Percentiles rank a stretch among this genome's conserved stretches.
These are phyloP conservation scores for Wolfiporia cocos DNA, from an alignment of 1,284 basidiomycete genomes.

Conservation along the genomic window DNA sequence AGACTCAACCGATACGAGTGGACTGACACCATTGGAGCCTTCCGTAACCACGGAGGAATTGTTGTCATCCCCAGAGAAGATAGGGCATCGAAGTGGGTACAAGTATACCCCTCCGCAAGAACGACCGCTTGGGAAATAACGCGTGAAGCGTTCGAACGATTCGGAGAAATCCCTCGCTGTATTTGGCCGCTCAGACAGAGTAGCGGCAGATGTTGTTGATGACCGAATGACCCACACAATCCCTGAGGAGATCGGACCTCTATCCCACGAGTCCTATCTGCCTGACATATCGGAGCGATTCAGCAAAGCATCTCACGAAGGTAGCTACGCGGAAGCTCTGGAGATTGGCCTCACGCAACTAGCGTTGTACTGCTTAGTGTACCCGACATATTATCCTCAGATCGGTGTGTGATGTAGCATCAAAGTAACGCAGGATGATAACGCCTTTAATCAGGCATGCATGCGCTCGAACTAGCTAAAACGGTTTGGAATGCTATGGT, in stretches of 20 bases:
- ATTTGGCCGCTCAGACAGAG: constrained; percentile 18
- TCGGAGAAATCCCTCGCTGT: too few species aligned
- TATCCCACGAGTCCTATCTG: constrained; percentile 55
- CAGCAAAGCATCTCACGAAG: constrained; percentile 60
- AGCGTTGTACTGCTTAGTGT: constrained; percentile 59
- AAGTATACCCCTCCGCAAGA: too few species aligned
- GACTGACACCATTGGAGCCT: too few species aligned
- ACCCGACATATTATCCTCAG: constrained; percentile 69
- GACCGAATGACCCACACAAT: constrained; percentile 26
- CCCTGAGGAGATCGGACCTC: constrained; percentile 32
- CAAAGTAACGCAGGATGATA: constrained; percentile 1
- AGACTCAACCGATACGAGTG: too few species aligned
- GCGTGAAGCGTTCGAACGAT: too few species aligned
- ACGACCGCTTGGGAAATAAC: too few species aligned
- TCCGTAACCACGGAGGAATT: too few species aligned
- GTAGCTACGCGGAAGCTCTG: constrained; percentile 46
- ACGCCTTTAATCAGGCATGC: constrained; percentile 45
- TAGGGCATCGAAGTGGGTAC: too few species aligned
- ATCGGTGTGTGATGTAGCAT: constrained; percentile 44
- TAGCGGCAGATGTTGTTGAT: constrained; percentile 2
- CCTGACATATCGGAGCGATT: constrained; percentile 55
- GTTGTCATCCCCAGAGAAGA: too few species aligned
- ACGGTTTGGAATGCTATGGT: constrained; percentile 60
- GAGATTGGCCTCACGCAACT: constrained; percentile 49
- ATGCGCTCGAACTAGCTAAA: constrained; percentile 69